Evolutionary conservation across 495 filamentous ascomycete species (phyloP), one percentile per base, ranked within the genome.

Genomic region (Astrothelium macrocarpum): DNA sequence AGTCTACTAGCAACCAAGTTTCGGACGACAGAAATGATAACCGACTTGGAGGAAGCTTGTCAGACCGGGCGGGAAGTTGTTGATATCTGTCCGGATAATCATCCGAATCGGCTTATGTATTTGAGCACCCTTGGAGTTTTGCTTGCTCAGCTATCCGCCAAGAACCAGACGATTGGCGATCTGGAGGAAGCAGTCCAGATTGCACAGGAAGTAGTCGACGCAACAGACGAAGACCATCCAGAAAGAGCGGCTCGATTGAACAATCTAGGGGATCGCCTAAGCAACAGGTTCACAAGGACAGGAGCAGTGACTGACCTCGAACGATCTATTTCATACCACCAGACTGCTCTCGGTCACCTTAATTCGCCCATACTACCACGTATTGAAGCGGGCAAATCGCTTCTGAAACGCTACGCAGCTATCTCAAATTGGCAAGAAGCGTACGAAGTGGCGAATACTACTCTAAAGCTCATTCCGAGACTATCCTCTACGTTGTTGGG

Each of bases 21-120:
- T 16, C 16, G 7, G 36, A 42, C 7, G 36, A 42, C 16, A 16
- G 62, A 46, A 11, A 7, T 28, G 20, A 59, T 64, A 34, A 46
- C 56, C 2, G 49, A 64, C 59, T 31, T 64, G 10, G 58, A 64
- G 2, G 5, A 36, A 4, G 62, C 62, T 1, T 14, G 59, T 32
- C 12, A 59, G 12, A 7, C 32, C 32, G 32, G 20, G 20, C 28
- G 34, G 16, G 36, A 32, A 11, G 49, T 46, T 2, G 62, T 64
- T 2, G n/a, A 64, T 32, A 25, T 7, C 31, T 59, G 45, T 2
- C 62, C 62, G 36, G 23, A 64, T 2, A 46, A 64, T 46, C 62
- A 64, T 36, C 62, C 62, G 2, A 32, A 64, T 64, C 49, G 49
- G 59, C 45, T 46, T 32, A 7, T 14, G 9, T 32, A 18, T 9